Conservation (phyloP, 768 basidiomycete species). For the Hortiboletus flavorubellus region DNA sequence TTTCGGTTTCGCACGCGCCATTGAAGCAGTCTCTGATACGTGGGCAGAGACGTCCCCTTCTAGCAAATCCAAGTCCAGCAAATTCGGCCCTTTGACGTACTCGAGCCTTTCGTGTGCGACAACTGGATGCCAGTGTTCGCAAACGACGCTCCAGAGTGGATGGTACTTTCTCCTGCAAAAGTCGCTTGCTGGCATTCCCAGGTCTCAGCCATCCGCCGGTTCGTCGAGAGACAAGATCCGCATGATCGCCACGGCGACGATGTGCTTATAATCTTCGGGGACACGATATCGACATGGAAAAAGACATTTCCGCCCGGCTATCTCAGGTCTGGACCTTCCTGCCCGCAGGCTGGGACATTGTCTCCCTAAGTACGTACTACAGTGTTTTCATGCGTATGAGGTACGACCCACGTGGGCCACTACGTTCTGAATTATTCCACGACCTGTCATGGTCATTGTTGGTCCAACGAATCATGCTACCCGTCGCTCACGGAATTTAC, state of each 20-base stretch:
- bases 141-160: slow-evolving; percentile 40
- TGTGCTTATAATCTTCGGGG: slow-evolving; percentile 62
- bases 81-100: not conserved
- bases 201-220: slow-evolving; percentile 44
- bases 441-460: slow-evolving; percentile 60
- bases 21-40: slow-evolving; percentile 14
- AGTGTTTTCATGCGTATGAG: not conserved
- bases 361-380: slow-evolving; percentile 56
- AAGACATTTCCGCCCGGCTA: slow-evolving; percentile 46
- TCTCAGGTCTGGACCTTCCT: slow-evolving; percentile 46
- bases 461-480: slow-evolving; percentile 63
- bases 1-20: slow-evolving; percentile 11
- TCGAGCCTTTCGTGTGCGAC: slow-evolving; percentile 41
- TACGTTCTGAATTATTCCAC: not conserved
- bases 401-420: not conserved
- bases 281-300: slow-evolving; percentile 80
- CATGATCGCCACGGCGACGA: slow-evolving; percentile 20
- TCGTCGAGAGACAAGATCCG: slow-evolving; percentile 34
- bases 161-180: slow-evolving; percentile 54
- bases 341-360: slow-evolving; percentile 66
- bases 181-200: slow-evolving; percentile 77
- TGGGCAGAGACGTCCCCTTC: slow-evolving; percentile 14
- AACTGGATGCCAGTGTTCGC: slow-evolving; percentile 35
- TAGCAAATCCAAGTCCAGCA: not conserved
- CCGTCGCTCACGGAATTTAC: slow-evolving; percentile 33